A percentile compares a stretch with the other conserved stretches of the same genome.
Evolutionary conservation across 2,329 filamentous ascomycete genomes (phyloP).

Genomic region (Xylariales sp.): DNA sequence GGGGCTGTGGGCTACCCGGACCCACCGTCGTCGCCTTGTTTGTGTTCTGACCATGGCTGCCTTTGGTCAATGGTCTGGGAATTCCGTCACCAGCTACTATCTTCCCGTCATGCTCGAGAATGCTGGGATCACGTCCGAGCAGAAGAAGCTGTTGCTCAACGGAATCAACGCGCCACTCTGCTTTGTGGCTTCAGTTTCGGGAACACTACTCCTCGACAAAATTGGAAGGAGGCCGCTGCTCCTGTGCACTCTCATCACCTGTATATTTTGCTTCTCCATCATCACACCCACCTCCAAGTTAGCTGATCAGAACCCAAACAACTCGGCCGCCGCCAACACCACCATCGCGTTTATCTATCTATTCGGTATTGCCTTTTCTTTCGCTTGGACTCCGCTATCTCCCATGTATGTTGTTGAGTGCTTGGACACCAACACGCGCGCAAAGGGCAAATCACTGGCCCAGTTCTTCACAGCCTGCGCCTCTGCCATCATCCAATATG

Average conservation of each 20-base stretch:
- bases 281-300: constrained; percentile 19
- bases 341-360: constrained; percentile 28
- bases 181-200: constrained; percentile 27
- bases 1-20: constrained; percentile 40
- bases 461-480: constrained; percentile 31
- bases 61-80: constrained; percentile 40
- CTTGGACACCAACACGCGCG: constrained; percentile 28
- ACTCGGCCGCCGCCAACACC: constrained; percentile 16
- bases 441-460: constrained; percentile 29
- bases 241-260: constrained; percentile 24
- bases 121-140: constrained; percentile 27
- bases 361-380: constrained; percentile 23
- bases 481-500: constrained; percentile 37
- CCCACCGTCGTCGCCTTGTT: constrained; percentile 39
- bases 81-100: constrained; percentile 32
- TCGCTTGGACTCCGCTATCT: constrained; percentile 25
- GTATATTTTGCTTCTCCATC: no score
- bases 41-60: constrained; percentile 44
- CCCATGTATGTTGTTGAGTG: constrained; percentile 29
- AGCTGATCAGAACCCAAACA: no score
- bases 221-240: constrained; percentile 28
- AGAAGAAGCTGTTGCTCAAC: constrained; percentile 30
- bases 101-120: constrained; percentile 32
- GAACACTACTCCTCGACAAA: constrained; percentile 27
- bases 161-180: constrained; percentile 32